Evolutionary conservation across 768 basidiomycete genomes (phyloP), one percentile per base, ranked within the genome.

Genomic region (Serendipita sp.): DNA sequence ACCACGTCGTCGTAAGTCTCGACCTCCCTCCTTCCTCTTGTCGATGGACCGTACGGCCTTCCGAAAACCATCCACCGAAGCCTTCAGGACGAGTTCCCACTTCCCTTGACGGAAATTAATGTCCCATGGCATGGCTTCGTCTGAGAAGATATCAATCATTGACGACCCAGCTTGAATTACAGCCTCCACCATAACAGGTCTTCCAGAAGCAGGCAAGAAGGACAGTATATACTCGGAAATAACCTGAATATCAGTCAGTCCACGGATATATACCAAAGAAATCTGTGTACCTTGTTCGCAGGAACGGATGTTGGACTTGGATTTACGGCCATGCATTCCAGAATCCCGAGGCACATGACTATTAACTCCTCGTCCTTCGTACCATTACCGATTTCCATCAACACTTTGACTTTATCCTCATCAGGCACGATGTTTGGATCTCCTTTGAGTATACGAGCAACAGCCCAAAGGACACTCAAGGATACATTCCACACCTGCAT

Each of bases 81-180:
- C 78, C 13, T 73, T 75, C 3, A 92, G 78, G 62, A 74, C 75
- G 16, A 77, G 77, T 0, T 87, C 73, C 70, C 80, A 88, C 13
- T 74, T 71, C 0, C 81, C 81, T 64, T 84, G 75, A 46, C 83
- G 79, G 76, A 92, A 93, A 71, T 90, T 90, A 64, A 82, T 70
- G 71, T 97, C 93, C 70, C 88, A 92, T 0, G 85, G 79, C 63
- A 82, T 72, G 5, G 74, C 78, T 73, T 97, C 93, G 74, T 97
- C 93, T 2, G 92, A 90, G 72, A 88, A 97, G 62, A 95, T 90
- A 71, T 96, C 93, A 65, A 96, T 88, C 50, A 96, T 76, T 29
- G 88, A 88, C 13, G 92, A 91, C 6, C 81, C 77, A 1, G 83
- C 82, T 69, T 93, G 89, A 29, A 96, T 78, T 62, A 87, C 76